Conservation (phyloP, 83 land plant species). For the Picea mariana region DNA sequence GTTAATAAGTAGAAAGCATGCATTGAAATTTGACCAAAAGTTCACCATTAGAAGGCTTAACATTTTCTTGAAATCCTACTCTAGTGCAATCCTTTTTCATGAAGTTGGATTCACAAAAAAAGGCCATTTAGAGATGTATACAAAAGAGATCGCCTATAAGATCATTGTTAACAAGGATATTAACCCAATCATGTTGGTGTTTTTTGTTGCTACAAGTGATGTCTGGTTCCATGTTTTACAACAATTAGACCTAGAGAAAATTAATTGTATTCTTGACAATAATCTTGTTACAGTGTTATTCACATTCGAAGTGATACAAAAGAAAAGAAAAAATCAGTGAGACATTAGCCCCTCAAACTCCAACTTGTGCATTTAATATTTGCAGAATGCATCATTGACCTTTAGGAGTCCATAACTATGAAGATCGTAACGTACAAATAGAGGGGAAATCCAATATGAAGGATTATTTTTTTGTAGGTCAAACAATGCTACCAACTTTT, state of each 20-base stretch:
- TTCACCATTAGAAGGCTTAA: too few relatives aligned
- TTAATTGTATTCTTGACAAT: not conserved
- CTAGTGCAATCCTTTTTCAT: constrained; percentile 32
- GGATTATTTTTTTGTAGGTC: constrained; percentile 39
- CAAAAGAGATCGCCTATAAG: not conserved
- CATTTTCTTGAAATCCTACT: too few relatives aligned
- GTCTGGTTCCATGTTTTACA: not conserved
- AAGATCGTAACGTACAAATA: constrained; percentile 39
- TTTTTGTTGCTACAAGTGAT: constrained; percentile 21
- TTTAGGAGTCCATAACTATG: constrained; percentile 33
- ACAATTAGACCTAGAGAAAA: not conserved
- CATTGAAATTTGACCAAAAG: too few relatives aligned
- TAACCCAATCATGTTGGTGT: constrained; percentile 15
- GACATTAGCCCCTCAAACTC: not conserved
- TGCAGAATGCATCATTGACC: not conserved
- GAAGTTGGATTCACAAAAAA: constrained; percentile 38
- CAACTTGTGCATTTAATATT: too few relatives aligned
- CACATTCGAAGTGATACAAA: not conserved
- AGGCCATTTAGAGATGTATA: constrained; percentile 24
- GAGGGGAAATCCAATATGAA: constrained; percentile 15
- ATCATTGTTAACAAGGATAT: not conserved
- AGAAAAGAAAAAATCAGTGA: not conserved
- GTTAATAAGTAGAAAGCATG: too few relatives aligned
- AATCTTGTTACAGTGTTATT: not conserved
- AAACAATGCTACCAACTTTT: constrained; percentile 27